Conservation (phyloP, 331 rosid species). For the Malus hybrid region DNA sequence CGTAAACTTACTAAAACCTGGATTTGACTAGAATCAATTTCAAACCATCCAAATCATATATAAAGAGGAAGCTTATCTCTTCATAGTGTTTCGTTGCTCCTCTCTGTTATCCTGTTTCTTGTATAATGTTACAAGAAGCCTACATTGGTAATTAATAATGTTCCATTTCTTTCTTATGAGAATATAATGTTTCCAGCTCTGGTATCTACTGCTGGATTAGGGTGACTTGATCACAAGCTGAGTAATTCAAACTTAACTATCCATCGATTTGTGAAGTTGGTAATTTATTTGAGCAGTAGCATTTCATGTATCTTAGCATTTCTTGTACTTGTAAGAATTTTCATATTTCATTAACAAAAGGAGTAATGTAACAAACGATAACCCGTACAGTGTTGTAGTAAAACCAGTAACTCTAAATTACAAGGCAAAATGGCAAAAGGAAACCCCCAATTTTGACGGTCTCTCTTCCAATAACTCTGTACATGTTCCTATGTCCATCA, state of each 20-base stretch:
- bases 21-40: no score
- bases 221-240: background rate
- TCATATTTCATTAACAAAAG: background rate
- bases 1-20: no score
- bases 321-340: background rate
- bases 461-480: no score
- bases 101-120: no score
- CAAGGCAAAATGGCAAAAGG: background rate
- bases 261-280: constrained; percentile 8
- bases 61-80: no score
- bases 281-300: background rate
- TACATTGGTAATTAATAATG: background rate
- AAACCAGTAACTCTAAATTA: background rate
- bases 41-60: no score
- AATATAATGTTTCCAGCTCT: background rate
- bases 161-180: background rate
- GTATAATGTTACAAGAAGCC: background rate
- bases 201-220: background rate
- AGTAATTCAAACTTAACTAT: background rate
- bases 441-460: background rate
- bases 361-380: background rate
- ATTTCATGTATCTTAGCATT: background rate
- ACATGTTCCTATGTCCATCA: no score
- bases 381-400: background rate
- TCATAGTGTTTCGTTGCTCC: no score